These are phyloP conservation scores for Albifimbria verrucaria DNA, from an alignment of 2,329 filamentous ascomycete species.

Conservation along the genomic window DNA sequence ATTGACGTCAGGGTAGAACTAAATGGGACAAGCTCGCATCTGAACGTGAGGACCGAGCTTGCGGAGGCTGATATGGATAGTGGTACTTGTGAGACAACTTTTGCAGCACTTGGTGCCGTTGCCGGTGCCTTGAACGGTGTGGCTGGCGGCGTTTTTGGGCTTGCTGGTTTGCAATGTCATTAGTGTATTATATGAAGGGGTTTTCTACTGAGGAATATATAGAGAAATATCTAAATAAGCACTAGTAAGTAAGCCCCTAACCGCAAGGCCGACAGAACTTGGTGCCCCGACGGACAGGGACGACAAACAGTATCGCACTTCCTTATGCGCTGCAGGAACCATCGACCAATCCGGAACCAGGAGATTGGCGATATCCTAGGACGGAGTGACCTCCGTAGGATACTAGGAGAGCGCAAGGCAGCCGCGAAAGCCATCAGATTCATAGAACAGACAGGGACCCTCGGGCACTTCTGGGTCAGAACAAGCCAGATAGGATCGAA, in stretches of 20 bases:
- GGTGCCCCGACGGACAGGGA: conserved; percentile 7
- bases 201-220: too few relatives aligned
- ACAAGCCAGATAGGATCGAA: background rate
- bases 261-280: too few relatives aligned
- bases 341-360: background rate
- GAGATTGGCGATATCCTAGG: conserved; percentile 1
- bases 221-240: too few relatives aligned
- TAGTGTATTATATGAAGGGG: too few relatives aligned
- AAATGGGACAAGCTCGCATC: background rate
- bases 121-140: background rate
- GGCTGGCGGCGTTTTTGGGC: background rate
- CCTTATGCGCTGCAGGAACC: conserved; percentile 4
- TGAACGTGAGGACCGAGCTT: background rate
- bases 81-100: background rate
- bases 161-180: background rate
- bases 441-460: conserved; percentile 1
- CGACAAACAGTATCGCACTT: conserved; percentile 7
- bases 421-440: conserved; percentile 1
- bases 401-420: conserved; percentile 1
- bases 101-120: background rate
- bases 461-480: background rate
- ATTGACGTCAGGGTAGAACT: background rate
- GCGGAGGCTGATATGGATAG: background rate
- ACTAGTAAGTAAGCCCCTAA: too few relatives aligned
- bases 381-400: background rate